Evolutionary conservation across 139 green algal species (phyloP).

Genomic region (Edaphochlamys debaryana): DNA sequence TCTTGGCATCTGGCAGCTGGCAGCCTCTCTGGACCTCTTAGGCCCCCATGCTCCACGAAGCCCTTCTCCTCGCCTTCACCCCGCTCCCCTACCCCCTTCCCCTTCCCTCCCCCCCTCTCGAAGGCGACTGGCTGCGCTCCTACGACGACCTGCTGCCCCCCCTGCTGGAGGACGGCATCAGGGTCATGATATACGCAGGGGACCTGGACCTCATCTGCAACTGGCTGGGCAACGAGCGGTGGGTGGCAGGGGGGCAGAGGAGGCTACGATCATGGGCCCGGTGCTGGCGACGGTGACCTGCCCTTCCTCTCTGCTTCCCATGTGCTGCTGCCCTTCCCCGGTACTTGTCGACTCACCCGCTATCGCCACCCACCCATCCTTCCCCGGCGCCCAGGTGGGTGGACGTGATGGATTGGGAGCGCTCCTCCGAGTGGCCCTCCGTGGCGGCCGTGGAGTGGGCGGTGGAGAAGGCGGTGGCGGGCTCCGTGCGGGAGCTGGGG

Average conservation of each 20-base stretch:
- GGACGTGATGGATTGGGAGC: constrained; percentile 70
- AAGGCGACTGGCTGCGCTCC: constrained; percentile 70
- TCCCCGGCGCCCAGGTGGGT: constrained; percentile 69
- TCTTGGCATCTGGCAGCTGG: no score
- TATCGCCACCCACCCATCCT: neutral
- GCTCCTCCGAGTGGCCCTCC: constrained; percentile 44
- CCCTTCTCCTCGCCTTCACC: no score
- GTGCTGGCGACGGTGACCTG: no score
- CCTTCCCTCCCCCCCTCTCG: neutral
- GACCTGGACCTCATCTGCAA: constrained; percentile 89
- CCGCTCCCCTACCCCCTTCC: no score
- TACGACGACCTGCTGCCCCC: constrained; percentile 70
- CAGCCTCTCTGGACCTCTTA: no score
- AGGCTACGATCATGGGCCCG: no score
- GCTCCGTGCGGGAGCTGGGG: constrained; percentile 61
- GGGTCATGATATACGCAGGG: constrained; percentile 84
- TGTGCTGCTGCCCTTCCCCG: no score
- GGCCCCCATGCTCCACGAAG: no score
- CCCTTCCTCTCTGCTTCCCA: neutral
- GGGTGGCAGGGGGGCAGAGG: neutral
- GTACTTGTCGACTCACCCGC: no score
- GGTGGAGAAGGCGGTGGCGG: constrained; percentile 62
- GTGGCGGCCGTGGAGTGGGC: constrained; percentile 68
- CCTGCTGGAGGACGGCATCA: constrained; percentile 80
- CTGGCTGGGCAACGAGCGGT: constrained; percentile 65